Percentiles rank a stretch among this genome's conserved stretches.
Conservation (phyloP, 2,329 filamentous ascomycete genomes). For the Colletotrichum incanum region DNA sequence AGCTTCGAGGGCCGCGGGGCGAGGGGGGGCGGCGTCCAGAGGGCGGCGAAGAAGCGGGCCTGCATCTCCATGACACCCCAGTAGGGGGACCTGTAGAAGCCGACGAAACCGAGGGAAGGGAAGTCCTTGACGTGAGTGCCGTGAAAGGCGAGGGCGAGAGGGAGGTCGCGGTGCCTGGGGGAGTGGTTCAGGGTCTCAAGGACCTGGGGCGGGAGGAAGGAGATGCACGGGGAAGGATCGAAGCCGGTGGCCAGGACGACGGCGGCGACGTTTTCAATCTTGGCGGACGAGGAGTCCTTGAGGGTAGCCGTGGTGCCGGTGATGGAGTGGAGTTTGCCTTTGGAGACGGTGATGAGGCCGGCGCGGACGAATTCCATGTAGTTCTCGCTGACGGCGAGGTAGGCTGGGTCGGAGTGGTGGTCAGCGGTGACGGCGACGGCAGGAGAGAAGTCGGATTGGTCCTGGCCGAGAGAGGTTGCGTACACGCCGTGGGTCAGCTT, state of each 20-base stretch:
- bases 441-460: constrained; percentile 68
- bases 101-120: constrained; percentile 81
- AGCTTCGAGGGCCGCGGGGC: constrained; percentile 50
- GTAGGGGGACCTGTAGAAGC: constrained; percentile 87
- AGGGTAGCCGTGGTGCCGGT: constrained; percentile 54
- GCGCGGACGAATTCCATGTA: constrained; percentile 83
- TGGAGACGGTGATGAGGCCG: constrained; percentile 68
- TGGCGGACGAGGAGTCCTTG: constrained; percentile 49
- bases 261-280: constrained; percentile 72
- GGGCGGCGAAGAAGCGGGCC: constrained; percentile 75
- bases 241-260: constrained; percentile 86
- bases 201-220: constrained; percentile 73
- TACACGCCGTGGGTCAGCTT: constrained; percentile 68
- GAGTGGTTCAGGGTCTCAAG: constrained; percentile 72
- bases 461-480: constrained; percentile 63
- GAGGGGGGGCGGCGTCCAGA: constrained; percentile 65
- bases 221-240: constrained; percentile 73
- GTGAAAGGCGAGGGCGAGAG: constrained; percentile 78
- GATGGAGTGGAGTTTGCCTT: constrained; percentile 62
- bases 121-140: constrained; percentile 74
- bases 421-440: constrained; percentile 53
- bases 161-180: constrained; percentile 67
- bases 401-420: constrained; percentile 69
- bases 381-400: constrained; percentile 78
- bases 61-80: constrained; percentile 94